phyloP scores from a whole-genome alignment of 345 rosid genomes.

The Bruguiera sexangula region DNA sequence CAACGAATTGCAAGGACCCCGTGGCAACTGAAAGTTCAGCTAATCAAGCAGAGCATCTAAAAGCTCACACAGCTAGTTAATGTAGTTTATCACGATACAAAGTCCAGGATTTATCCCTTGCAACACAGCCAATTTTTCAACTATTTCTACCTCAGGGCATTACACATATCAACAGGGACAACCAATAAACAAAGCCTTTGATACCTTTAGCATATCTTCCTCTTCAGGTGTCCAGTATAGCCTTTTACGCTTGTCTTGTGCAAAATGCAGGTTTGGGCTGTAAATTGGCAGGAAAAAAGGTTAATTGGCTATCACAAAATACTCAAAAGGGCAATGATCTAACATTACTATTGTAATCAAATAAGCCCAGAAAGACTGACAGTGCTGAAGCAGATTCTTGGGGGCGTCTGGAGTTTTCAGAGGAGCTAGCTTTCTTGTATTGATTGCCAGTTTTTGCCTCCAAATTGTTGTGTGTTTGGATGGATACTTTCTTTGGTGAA shows the following conservation, averaged over 20 bases:
- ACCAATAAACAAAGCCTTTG: not conserved
- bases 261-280: constrained; percentile 17
- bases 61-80: too few species aligned
- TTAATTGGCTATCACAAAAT: not conserved
- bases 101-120: not conserved
- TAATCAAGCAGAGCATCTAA: not conserved
- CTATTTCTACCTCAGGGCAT: not conserved
- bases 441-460: not conserved
- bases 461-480: constrained; percentile 1
- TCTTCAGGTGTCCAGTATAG: constrained; percentile 38
- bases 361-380: constrained; percentile 21
- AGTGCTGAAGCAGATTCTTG: constrained; percentile 5
- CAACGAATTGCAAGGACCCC: too few species aligned
- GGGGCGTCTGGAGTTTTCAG: not conserved
- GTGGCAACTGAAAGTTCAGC: too few species aligned
- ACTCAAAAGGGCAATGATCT: not conserved
- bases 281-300: constrained; percentile 1
- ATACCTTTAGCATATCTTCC: constrained; percentile 45
- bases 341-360: not conserved
- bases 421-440: not conserved
- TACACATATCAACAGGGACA: not conserved
- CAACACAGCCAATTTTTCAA: not conserved
- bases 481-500: constrained; percentile 6
- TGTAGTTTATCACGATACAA: not conserved
- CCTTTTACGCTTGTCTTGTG: constrained; percentile 32